Base-by-base conservation (phyloP, 805 yeast species). In the Starmerella khaoyaiensis region DNA sequence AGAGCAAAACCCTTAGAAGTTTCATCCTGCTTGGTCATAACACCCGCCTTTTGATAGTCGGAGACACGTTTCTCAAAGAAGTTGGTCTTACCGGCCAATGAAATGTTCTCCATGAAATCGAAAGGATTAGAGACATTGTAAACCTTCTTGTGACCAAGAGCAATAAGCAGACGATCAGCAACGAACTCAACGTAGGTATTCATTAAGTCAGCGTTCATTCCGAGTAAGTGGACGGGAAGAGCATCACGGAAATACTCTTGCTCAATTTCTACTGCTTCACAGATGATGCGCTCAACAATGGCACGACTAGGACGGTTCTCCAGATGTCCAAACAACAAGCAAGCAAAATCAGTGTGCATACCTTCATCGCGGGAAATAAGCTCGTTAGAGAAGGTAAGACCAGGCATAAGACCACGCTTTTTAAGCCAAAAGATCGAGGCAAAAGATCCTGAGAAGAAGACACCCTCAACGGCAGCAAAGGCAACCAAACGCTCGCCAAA, bases 1-100 rank as follows among this genome's bases (percentile, higher is more conserved):
- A 90, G 78, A 33, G 79, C 65, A 65, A 87, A 86, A 31, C 73
- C 71, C 38, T 37, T 35, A 21, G 40, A 28, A 34, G 34, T 33
- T 58, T 67, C 69, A 46, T 62, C 65, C 44, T 74, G 71, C 49
- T 70, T 69, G 49, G 94, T 87, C 90, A 87, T 87, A 56, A 87
- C 98, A 69, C 98, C 97, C 41, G 98, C 97, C 69, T 87, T 90
- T 68, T 87, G 98, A 67, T 87, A 87, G 65, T 87, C 98, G 41
- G 94, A 80, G 41, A 87, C 98, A 67, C 98, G 80, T 75, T 87
- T 87, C 71, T 87, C 98, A 59, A 87, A 87, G 75, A 87, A 87
- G 71, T 90, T 87, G 54, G 98, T 87, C 74, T 87, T 87, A 64
- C 98, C 98, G 42, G 96, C 93, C 53, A 87, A 74, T 7, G 97